phyloP scores from a whole-genome alignment of 23 red algal species.

The Gracilaria caudata region DNA sequence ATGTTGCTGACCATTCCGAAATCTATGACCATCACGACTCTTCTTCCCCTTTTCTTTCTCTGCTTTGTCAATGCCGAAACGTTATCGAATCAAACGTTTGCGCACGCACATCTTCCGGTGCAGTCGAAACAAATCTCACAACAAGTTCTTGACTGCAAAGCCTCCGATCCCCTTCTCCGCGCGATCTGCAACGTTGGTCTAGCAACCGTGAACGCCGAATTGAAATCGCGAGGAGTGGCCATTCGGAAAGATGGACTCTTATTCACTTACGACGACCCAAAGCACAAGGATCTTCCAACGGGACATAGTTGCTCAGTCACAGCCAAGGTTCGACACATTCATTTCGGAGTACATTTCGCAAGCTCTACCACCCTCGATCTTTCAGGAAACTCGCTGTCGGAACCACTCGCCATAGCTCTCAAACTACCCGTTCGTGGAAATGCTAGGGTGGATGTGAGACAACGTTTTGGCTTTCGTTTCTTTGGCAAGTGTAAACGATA shows the following conservation, averaged over 20 bases:
- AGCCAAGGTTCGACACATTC: conserved; percentile 7
- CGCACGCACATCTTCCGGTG: too few species aligned
- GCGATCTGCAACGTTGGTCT: conserved; percentile 9
- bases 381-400: neutral
- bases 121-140: conserved; percentile 2
- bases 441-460: conserved; percentile 9
- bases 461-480: conserved; percentile 15
- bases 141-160: conserved; percentile 13
- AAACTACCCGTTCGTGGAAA: neutral
- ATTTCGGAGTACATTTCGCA: conserved; percentile 1
- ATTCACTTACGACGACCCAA: conserved; percentile 13
- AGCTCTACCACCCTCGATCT: neutral
- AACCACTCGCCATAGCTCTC: neutral
- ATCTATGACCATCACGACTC: too few species aligned
- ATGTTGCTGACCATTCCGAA: too few species aligned
- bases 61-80: too few species aligned
- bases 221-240: neutral
- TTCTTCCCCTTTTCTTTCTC: too few species aligned
- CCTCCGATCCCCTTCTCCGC: neutral
- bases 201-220: neutral
- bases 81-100: too few species aligned
- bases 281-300: neutral
- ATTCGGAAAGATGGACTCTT: conserved; percentile 2
- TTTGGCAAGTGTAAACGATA: conserved; percentile 18
- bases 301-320: conserved; percentile 25